These are phyloP conservation scores for Pistacia vera DNA, from an alignment of 345 rosid genomes.

Conservation along the genomic window DNA sequence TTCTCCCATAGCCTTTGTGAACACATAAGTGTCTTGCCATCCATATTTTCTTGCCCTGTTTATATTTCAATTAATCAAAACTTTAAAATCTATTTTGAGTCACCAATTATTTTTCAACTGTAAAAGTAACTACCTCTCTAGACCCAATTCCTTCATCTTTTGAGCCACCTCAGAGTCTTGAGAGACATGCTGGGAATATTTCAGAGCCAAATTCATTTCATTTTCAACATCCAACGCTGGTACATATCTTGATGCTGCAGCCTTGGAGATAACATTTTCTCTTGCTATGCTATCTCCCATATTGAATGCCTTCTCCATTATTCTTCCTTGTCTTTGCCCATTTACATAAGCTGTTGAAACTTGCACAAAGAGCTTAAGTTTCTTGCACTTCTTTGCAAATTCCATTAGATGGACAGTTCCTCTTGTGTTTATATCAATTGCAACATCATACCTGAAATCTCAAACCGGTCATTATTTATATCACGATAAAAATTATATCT, in stretches of 20 bases:
- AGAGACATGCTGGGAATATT: constrained; percentile 31
- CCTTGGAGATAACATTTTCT: constrained; percentile 49
- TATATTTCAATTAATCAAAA: no score
- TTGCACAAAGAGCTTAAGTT: constrained; percentile 41
- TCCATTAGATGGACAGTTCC: constrained; percentile 39
- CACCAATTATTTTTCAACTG: no score
- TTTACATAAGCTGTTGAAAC: constrained; percentile 84
- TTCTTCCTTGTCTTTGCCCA: constrained; percentile 91
- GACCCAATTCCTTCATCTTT: constrained; percentile 80
- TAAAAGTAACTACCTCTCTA: constrained; percentile 55
- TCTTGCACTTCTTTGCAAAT: constrained; percentile 37
- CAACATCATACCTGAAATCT: constrained; percentile 41
- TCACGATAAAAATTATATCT: not conserved
- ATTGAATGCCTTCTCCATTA: constrained; percentile 79
- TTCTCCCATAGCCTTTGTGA: constrained; percentile 99
- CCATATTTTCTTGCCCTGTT: constrained; percentile 82
- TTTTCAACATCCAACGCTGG: constrained; percentile 55
- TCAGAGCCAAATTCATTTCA: constrained; percentile 62
- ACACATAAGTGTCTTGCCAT: constrained; percentile 94
- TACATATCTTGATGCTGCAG: constrained; percentile 21
- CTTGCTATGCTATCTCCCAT: constrained; percentile 74
- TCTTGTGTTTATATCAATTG: constrained; percentile 36
- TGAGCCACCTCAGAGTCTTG: constrained; percentile 45
- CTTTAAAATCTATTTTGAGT: no score
- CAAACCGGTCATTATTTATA: not conserved